Conservation (phyloP, 2,329 filamentous ascomycete species). For the Pseudopithomyces chartarum region DNA sequence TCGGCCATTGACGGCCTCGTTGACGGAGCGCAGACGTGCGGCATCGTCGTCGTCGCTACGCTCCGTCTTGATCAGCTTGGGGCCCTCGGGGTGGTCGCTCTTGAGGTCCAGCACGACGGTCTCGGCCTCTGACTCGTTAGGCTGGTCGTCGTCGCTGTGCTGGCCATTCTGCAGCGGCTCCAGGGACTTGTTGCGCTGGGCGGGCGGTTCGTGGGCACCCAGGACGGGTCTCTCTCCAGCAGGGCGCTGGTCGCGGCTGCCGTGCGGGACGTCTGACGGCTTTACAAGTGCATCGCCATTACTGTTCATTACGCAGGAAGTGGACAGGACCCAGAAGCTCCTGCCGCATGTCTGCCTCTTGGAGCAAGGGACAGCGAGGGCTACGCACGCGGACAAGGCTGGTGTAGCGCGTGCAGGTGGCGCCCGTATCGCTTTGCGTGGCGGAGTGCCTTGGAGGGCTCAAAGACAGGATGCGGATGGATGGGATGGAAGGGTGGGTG, state of each 20-base stretch:
- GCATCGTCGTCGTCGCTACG: slow-evolving; percentile 38
- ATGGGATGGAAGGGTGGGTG: slow-evolving; percentile 4
- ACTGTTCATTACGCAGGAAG: slow-evolving; percentile 47
- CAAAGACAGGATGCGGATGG: not conserved
- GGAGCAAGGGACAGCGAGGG: slow-evolving; percentile 10
- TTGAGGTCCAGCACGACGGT: slow-evolving; percentile 52
- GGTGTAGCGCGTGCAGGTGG: slow-evolving; percentile 9
- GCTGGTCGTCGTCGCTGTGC: slow-evolving; percentile 36
- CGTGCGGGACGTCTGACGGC: slow-evolving; percentile 20
- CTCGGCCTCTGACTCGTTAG: slow-evolving; percentile 56
- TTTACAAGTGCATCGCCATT: slow-evolving; percentile 43
- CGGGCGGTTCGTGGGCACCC: slow-evolving; percentile 26
- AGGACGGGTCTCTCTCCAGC: slow-evolving; percentile 14
- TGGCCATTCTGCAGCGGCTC: slow-evolving; percentile 27
- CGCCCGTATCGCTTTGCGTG: slow-evolving; percentile 5
- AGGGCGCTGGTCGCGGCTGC: slow-evolving; percentile 20
- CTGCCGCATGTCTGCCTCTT: slow-evolving; percentile 45
- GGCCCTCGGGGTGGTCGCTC: slow-evolving; percentile 44
- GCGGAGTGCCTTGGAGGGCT: not conserved
- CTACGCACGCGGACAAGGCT: slow-evolving; percentile 27
- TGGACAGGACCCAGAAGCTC: slow-evolving; percentile 44
- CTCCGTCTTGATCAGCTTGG: slow-evolving; percentile 47
- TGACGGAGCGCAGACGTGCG: slow-evolving; percentile 30
- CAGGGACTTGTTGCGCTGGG: slow-evolving; percentile 6
- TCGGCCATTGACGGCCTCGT: slow-evolving; percentile 36